Evolutionary conservation across 1,139 yeast genomes (phyloP).

Genomic region (Kodamaea anthophila): DNA sequence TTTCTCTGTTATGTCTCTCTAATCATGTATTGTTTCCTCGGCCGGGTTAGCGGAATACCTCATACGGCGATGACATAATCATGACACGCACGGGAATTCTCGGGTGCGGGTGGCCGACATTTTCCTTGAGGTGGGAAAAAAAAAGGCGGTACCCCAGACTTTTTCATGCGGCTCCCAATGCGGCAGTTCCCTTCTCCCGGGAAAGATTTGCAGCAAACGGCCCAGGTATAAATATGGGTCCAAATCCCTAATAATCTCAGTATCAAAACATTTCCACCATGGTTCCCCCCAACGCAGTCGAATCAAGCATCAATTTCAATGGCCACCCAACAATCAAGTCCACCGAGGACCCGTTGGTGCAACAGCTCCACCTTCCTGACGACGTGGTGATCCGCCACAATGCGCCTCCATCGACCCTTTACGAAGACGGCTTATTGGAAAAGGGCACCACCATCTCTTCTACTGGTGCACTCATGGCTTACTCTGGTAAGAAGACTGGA

Average conservation of each 20-base stretch:
- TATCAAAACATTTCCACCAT: conserved; percentile 15
- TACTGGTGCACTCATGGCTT: conserved; percentile 93
- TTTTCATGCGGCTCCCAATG: conserved; percentile 1
- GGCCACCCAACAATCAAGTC: conserved; percentile 40
- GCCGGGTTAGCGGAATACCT: conserved; percentile 4
- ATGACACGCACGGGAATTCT: neutral
- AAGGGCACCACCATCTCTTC: conserved; percentile 88
- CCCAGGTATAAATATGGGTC: conserved; percentile 13
- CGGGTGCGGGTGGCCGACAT: conserved; percentile 2
- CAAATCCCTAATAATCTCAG: conserved; percentile 4
- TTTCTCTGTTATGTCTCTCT: too few species aligned
- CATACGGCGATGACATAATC: conserved; percentile 1
- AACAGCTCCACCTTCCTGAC: conserved; percentile 38
- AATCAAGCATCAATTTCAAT: conserved; percentile 40
- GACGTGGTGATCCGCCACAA: conserved; percentile 68
- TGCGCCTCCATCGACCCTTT: conserved; percentile 87
- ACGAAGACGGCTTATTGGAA: conserved; percentile 92
- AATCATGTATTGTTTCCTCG: too few species aligned
- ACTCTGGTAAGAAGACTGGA: conserved; percentile 94
- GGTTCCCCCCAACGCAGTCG: conserved; percentile 47
- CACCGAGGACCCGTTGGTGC: conserved; percentile 39
- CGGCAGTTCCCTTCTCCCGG: conserved; percentile 16
- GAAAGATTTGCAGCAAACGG: conserved; percentile 4
- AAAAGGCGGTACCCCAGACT: conserved; percentile 6
- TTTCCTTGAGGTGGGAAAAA: too few species aligned